Percentiles rank a stretch among this genome's conserved stretches.
Evolutionary conservation across 1,139 yeast genomes (phyloP).

Genomic region (Yamadazyma siamensis): DNA sequence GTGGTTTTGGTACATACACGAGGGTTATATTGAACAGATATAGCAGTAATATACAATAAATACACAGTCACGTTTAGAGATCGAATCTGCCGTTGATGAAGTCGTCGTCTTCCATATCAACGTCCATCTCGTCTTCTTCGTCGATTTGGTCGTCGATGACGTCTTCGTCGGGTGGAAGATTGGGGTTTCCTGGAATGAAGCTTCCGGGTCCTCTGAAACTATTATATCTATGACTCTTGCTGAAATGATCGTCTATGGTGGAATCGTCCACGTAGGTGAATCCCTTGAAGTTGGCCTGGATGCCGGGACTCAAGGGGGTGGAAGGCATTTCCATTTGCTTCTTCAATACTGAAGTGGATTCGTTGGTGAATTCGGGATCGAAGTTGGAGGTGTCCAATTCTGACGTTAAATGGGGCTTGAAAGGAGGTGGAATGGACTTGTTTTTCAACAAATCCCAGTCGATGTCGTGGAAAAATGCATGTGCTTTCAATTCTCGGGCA

Average conservation of each 20-base stretch:
- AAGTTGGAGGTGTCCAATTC: conserved; percentile 95
- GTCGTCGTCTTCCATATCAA: conserved; percentile 62
- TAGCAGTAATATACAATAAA: conserved; percentile 1
- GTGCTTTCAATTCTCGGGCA: conserved; percentile 88
- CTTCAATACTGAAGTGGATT: conserved; percentile 77
- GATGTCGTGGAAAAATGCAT: conserved; percentile 84
- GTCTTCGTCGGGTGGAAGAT: conserved; percentile 78
- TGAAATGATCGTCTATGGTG: conserved; percentile 83
- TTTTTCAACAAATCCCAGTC: conserved; percentile 80
- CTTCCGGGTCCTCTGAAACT: conserved; percentile 63
- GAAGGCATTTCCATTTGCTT: conserved; percentile 64
- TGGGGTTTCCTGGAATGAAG: conserved; percentile 74
- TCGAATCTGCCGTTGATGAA: conserved; percentile 90
- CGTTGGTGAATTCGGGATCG: conserved; percentile 95
- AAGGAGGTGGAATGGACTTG: conserved; percentile 95
- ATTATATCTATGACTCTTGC: conserved; percentile 42
- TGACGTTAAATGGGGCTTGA: conserved; percentile 85
- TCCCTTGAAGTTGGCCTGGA: conserved; percentile 94
- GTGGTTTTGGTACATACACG: too few species aligned
- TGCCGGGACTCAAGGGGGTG: conserved; percentile 88
- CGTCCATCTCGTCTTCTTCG: conserved; percentile 50
- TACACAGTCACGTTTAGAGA: conserved; percentile 10
- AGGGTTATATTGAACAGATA: neutral
- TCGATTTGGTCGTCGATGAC: conserved; percentile 71
- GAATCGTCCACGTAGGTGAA: conserved; percentile 95